These are phyloP conservation scores for Eimeria sp. DNA, from an alignment of 169 alveolate genomes.

Conservation along the genomic window DNA sequence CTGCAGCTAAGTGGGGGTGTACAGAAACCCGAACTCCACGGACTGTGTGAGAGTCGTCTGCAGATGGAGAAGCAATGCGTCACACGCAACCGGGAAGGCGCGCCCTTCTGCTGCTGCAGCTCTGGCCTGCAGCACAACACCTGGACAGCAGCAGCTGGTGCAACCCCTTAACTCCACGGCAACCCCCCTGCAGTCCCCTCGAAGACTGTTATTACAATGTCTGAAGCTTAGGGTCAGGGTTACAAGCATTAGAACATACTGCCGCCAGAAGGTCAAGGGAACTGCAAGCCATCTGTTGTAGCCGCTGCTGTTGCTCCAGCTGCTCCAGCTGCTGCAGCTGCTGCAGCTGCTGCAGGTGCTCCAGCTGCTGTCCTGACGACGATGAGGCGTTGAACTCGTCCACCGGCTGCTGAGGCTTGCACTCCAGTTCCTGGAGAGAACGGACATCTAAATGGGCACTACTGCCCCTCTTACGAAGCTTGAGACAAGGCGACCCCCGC, in stretches of 20 bases:
- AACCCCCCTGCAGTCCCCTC: neutral
- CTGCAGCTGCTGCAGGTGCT: neutral
- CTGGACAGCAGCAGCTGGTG: neutral
- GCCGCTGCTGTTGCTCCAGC: neutral
- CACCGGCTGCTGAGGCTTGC: neutral
- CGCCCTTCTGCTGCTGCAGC: neutral
- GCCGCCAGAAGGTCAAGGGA: neutral
- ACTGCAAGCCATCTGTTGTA: slow-evolving; percentile 23
- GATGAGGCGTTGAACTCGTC: neutral
- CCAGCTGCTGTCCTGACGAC: neutral
- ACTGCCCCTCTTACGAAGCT: neutral
- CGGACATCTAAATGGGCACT: neutral
- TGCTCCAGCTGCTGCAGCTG: neutral
- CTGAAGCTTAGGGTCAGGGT: neutral
- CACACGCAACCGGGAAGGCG: neutral
- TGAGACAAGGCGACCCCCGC: neutral
- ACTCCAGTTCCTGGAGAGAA: neutral
- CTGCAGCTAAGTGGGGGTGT: neutral
- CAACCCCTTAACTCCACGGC: neutral
- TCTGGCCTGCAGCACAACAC: slow-evolving; percentile 27
- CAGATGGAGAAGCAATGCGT: neutral
- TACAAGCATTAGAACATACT: neutral
- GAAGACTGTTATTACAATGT: too few species aligned
- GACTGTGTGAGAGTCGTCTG: neutral
- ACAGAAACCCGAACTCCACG: neutral